phyloP scores from a whole-genome alignment of 768 basidiomycete species.

The Russula ochroleuca region DNA sequence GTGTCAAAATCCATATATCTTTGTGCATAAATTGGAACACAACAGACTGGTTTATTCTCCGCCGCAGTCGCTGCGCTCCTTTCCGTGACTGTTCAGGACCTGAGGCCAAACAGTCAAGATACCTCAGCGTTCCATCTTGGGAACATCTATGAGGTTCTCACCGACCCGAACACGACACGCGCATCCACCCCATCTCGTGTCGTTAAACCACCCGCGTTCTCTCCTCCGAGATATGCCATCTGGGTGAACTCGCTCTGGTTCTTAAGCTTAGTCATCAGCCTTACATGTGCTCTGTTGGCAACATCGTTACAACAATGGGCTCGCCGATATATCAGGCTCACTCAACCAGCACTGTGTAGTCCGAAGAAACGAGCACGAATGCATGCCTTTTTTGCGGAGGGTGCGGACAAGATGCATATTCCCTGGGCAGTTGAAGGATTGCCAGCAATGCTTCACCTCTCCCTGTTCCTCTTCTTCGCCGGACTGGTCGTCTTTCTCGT shows the following conservation, averaged over 20 bases:
- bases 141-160: background rate
- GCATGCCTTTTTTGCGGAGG: background rate
- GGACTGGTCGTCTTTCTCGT: background rate
- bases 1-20: background rate
- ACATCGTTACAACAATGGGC: conserved; percentile 5
- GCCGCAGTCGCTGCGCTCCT: conserved; percentile 1
- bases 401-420: background rate
- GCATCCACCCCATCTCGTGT: background rate
- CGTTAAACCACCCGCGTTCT: background rate
- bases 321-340: conserved; percentile 5
- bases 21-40: background rate
- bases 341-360: background rate
- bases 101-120: background rate
- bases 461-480: background rate
- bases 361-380: conserved; percentile 5
- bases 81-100: background rate
- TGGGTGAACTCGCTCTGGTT: conserved; percentile 15
- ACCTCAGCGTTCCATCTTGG: conserved; percentile 2
- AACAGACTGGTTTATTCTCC: conserved; percentile 12
- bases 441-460: background rate
- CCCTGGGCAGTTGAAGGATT: background rate
- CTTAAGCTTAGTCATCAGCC: conserved; percentile 1
- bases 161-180: background rate
- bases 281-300: background rate
- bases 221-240: conserved; percentile 1